Evolutionary conservation across 2,329 filamentous ascomycete genomes (phyloP).

Genomic region (Pyrenochaeta sp.): DNA sequence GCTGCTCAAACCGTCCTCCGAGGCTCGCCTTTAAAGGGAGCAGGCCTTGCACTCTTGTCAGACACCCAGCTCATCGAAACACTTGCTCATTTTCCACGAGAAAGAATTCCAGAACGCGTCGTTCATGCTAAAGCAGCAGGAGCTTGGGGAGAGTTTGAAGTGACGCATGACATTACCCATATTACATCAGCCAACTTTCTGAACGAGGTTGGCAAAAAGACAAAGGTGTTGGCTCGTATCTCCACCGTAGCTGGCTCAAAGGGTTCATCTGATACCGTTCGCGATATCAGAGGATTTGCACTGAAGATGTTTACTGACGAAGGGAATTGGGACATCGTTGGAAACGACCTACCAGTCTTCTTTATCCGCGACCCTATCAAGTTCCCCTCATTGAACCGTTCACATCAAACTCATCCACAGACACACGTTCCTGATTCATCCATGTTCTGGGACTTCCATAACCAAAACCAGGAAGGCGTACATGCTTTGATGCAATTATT

Average conservation of each 20-base stretch:
- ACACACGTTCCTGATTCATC: slow-evolving; percentile 47
- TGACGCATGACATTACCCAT: slow-evolving; percentile 66
- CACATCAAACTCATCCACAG: slow-evolving; percentile 44
- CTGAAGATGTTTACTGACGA: slow-evolving; percentile 63
- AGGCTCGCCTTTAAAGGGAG: slow-evolving; percentile 40
- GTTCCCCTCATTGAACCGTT: slow-evolving; percentile 53
- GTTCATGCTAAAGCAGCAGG: slow-evolving; percentile 69
- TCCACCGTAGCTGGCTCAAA: slow-evolving; percentile 58
- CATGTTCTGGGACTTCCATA: slow-evolving; percentile 53
- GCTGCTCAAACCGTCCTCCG: slow-evolving; percentile 1
- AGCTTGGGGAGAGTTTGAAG: slow-evolving; percentile 67
- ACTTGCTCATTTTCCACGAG: slow-evolving; percentile 68
- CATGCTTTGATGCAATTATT: slow-evolving; percentile 64
- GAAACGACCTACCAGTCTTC: slow-evolving; percentile 55
- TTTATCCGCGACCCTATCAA: slow-evolving; percentile 56
- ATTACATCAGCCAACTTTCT: slow-evolving; percentile 65
- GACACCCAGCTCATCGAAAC: slow-evolving; percentile 70
- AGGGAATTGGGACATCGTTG: slow-evolving; percentile 62
- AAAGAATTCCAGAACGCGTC: slow-evolving; percentile 67
- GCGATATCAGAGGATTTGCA: slow-evolving; percentile 60
- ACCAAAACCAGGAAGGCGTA: slow-evolving; percentile 58
- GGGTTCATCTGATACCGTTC: slow-evolving; percentile 57
- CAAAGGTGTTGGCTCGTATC: slow-evolving; percentile 57
- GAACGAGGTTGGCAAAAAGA: slow-evolving; percentile 63
- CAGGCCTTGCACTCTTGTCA: slow-evolving; percentile 58